These are phyloP conservation scores for Plasmodium sp. DNA, from an alignment of 169 alveolate species.

Conservation along the genomic window DNA sequence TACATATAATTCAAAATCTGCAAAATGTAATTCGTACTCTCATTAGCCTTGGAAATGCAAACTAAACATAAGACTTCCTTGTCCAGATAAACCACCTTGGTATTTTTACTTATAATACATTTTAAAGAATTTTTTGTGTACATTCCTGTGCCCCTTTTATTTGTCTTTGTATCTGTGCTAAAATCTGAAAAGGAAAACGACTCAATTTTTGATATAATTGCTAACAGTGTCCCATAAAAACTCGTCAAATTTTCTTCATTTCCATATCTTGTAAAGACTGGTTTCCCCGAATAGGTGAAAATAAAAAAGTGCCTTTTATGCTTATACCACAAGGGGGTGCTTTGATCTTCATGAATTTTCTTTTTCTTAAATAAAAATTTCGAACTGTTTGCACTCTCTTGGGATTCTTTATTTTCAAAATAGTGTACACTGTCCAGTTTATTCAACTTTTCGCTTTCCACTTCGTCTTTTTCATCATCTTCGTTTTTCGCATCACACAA, in stretches of 20 bases:
- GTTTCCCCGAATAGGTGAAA: conserved; percentile 88
- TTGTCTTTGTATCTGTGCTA: conserved; percentile 54
- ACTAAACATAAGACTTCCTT: conserved; percentile 86
- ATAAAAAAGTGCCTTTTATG: conserved; percentile 87
- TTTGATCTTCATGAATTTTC: conserved; percentile 74
- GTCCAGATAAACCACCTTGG: conserved; percentile 82
- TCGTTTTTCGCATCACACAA: background rate
- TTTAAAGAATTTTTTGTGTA: conserved; percentile 67
- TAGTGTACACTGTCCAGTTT: conserved; percentile 15
- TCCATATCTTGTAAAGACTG: conserved; percentile 88
- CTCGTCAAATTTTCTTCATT: conserved; percentile 80
- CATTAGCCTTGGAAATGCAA: conserved; percentile 82
- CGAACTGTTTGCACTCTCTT: conserved; percentile 45
- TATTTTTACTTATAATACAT: conserved; percentile 77
- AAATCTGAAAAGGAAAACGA: conserved; percentile 72
- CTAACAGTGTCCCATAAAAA: conserved; percentile 81
- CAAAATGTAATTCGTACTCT: conserved; percentile 74
- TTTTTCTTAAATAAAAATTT: conserved; percentile 54
- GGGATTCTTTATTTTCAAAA: conserved; percentile 28
- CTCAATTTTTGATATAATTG: conserved; percentile 86
- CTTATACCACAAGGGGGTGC: conserved; percentile 77
- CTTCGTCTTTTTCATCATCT: background rate
- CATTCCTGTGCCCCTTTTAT: conserved; percentile 21
- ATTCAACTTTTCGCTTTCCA: conserved; percentile 25
- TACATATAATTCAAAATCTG: conserved; percentile 79